Conservation (phyloP, 2,329 filamentous ascomycete genomes). For the Scedosporium boydii region DNA sequence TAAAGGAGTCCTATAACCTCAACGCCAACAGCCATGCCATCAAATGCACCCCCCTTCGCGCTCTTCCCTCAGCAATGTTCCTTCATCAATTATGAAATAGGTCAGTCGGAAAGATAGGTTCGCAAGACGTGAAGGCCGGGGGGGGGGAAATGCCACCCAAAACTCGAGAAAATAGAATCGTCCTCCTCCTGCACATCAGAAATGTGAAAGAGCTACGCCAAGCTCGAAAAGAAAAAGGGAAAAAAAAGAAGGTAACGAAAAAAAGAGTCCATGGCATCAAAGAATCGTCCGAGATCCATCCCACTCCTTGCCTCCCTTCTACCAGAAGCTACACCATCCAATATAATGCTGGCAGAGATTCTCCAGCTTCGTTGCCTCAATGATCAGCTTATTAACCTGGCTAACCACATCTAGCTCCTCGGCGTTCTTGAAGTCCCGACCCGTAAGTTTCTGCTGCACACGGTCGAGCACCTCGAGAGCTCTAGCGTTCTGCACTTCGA, state of each 20-base stretch:
- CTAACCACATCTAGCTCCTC: constrained; percentile 77
- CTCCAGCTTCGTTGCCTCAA: constrained; percentile 92
- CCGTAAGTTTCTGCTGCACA: constrained; percentile 92
- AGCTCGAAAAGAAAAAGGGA: too few species aligned
- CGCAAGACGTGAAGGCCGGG: neutral
- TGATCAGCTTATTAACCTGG: constrained; percentile 91
- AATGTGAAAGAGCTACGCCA: neutral
- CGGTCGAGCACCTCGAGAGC: constrained; percentile 85
- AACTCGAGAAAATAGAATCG: neutral
- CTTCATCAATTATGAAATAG: neutral
- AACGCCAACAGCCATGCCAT: neutral
- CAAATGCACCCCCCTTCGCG: neutral
- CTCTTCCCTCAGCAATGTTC: neutral
- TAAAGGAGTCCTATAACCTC: neutral
- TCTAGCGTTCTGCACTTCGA: constrained; percentile 84
- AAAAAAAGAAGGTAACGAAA: neutral
- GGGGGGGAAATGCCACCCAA: neutral
- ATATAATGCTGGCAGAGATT: constrained; percentile 99
- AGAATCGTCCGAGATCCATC: neutral
- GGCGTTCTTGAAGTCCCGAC: constrained; percentile 77
- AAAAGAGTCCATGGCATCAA: neutral
- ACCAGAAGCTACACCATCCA: constrained; percentile 99
- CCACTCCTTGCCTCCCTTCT: constrained; percentile 7
- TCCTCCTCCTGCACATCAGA: neutral
- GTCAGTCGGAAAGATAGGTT: neutral